These are phyloP conservation scores for Diddensiella transvaalensis DNA, from an alignment of 805 yeast species.

Conservation along the genomic window DNA sequence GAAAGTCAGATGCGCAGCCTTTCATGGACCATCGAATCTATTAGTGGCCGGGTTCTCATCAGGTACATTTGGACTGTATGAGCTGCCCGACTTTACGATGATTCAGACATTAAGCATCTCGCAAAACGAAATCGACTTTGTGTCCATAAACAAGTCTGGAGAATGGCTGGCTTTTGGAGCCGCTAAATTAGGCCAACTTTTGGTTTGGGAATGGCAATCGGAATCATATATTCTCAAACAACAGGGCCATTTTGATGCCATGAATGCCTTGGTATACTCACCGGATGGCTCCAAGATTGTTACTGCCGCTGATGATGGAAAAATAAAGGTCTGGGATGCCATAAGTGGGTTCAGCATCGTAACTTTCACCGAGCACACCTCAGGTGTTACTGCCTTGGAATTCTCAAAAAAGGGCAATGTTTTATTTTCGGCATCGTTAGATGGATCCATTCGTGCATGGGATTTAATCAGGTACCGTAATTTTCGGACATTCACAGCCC, in stretches of 20 bases:
- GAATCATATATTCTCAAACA: slow-evolving; percentile 93
- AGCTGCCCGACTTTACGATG: slow-evolving; percentile 72
- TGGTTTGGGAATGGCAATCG: slow-evolving; percentile 98
- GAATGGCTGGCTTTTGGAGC: slow-evolving; percentile 99
- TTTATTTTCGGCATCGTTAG: slow-evolving; percentile 83
- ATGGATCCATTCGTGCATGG: slow-evolving; percentile 98
- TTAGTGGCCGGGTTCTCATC: slow-evolving; percentile 84
- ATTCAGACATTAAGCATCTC: slow-evolving; percentile 91
- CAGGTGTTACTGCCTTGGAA: slow-evolving; percentile 82
- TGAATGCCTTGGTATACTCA: slow-evolving; percentile 79
- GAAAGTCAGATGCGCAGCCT: slow-evolving; percentile 74
- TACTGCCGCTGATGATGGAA: slow-evolving; percentile 96
- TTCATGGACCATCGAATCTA: slow-evolving; percentile 67
- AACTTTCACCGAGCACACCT: slow-evolving; percentile 86
- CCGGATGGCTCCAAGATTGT: slow-evolving; percentile 93
- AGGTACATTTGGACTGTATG: slow-evolving; percentile 90
- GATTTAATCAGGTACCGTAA: slow-evolving; percentile 89
- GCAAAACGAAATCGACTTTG: slow-evolving; percentile 80
- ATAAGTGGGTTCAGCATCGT: slow-evolving; percentile 87
- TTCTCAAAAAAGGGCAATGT: slow-evolving; percentile 91
- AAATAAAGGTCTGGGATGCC: slow-evolving; percentile 94
- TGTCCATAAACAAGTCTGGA: slow-evolving; percentile 74
- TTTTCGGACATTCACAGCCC: slow-evolving; percentile 90
- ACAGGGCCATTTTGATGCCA: slow-evolving; percentile 94
- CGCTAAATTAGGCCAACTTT: slow-evolving; percentile 79